phyloP scores from a whole-genome alignment of 2,329 filamentous ascomycete genomes.

The Mycosphaerella sp. region DNA sequence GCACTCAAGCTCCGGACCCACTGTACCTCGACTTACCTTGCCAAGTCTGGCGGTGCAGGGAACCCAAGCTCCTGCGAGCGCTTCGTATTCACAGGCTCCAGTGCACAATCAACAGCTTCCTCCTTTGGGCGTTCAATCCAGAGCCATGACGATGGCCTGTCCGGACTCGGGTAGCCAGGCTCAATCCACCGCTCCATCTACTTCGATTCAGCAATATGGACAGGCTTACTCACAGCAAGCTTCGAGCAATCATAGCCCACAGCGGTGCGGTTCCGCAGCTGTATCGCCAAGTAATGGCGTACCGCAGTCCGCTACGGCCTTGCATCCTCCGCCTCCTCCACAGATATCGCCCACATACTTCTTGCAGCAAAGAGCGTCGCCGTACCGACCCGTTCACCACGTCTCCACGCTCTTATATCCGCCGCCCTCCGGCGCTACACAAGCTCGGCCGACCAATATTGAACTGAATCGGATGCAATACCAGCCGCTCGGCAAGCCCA shows the following conservation, averaged over 20 bases:
- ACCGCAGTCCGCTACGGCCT: constrained; percentile 50
- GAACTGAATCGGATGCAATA: constrained; percentile 48
- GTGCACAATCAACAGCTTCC: constrained; percentile 48
- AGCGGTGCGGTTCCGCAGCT: constrained; percentile 48
- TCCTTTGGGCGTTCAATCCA: constrained; percentile 53
- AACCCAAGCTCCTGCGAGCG: constrained; percentile 15
- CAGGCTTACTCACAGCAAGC: constrained; percentile 29
- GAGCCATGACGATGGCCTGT: constrained; percentile 70
- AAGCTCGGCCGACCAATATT: constrained; percentile 45
- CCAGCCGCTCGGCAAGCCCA: constrained; percentile 44
- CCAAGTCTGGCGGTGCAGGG: constrained; percentile 66
- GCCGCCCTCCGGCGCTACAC: constrained; percentile 71
- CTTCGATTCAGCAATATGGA: constrained; percentile 19
- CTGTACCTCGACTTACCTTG: constrained; percentile 55
- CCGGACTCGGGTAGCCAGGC: constrained; percentile 51
- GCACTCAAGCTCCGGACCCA: constrained; percentile 25
- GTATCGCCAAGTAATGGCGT: constrained; percentile 66
- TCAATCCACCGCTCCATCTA: constrained; percentile 33
- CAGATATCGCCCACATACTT: constrained; percentile 83
- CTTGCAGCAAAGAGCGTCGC: constrained; percentile 79
- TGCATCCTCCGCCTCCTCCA: constrained; percentile 38
- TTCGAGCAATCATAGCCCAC: constrained; percentile 48
- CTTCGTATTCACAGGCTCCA: constrained; percentile 22
- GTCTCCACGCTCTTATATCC: constrained; percentile 90
- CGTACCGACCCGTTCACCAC: constrained; percentile 83